These are phyloP conservation scores for Lolium rigidum DNA, from an alignment of 176 grass and related monocot species.

Conservation along the genomic window DNA sequence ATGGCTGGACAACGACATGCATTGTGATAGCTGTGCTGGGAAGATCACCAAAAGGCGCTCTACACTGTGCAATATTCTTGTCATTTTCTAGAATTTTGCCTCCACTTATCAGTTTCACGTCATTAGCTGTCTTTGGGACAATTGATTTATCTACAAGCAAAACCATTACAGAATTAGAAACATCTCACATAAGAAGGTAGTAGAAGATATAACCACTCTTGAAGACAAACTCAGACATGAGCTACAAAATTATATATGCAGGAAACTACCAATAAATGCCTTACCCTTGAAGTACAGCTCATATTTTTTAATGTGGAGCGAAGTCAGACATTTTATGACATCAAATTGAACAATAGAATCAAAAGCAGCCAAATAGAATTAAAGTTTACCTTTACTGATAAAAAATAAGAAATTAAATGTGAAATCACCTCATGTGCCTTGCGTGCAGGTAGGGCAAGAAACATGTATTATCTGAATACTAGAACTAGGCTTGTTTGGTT, in stretches of 20 bases:
- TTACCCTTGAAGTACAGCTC: background rate
- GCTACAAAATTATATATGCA: constrained; percentile 18
- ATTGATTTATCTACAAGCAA: constrained; percentile 68
- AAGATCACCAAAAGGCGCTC: constrained; percentile 75
- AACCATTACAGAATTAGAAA: constrained; percentile 32
- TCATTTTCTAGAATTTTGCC: constrained; percentile 82
- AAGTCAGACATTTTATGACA: constrained; percentile 11
- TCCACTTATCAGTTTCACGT: constrained; percentile 78
- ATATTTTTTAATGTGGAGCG: background rate
- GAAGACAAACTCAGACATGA: constrained; percentile 17
- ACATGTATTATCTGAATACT: background rate
- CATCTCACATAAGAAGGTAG: background rate
- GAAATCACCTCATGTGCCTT: constrained; percentile 24
- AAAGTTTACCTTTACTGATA: background rate
- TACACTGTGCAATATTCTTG: constrained; percentile 69
- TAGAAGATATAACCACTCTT: constrained; percentile 6
- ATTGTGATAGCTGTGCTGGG: constrained; percentile 67
- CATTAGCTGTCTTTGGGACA: constrained; percentile 64
- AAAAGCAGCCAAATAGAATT: background rate
- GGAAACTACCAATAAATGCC: background rate
- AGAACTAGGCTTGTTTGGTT: too few relatives aligned
- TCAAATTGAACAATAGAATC: constrained; percentile 1
- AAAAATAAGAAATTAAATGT: background rate
- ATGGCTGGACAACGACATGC: constrained; percentile 77
- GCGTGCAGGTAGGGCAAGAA: constrained; percentile 4